These are phyloP conservation scores for Lentinula edodes DNA, from an alignment of 768 basidiomycete species.

Conservation along the genomic window DNA sequence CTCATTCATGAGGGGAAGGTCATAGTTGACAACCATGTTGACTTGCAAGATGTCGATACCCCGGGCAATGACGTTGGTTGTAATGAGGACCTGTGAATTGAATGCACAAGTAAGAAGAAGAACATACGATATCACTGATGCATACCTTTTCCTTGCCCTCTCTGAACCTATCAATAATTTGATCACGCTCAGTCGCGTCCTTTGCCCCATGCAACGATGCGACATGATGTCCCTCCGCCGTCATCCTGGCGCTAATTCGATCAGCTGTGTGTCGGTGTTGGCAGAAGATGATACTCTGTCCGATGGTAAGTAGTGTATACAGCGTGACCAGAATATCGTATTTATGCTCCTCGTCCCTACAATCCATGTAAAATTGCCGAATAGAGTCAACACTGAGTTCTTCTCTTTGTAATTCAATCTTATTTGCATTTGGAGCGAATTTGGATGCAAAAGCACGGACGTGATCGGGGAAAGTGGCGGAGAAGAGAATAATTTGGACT, in stretches of 20 bases:
- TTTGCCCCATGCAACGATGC: slow-evolving; percentile 95
- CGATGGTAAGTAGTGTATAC: slow-evolving; percentile 88
- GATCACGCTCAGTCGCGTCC: slow-evolving; percentile 83
- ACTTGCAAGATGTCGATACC: slow-evolving; percentile 99
- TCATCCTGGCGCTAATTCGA: slow-evolving; percentile 86
- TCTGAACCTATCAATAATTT: slow-evolving; percentile 91
- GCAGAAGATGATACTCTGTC: slow-evolving; percentile 98
- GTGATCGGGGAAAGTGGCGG: slow-evolving; percentile 94
- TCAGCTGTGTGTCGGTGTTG: slow-evolving; percentile 91
- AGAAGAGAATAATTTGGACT: slow-evolving; percentile 91
- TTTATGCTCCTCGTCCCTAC: slow-evolving; percentile 85
- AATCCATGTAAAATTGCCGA: slow-evolving; percentile 97
- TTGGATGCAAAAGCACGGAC: slow-evolving; percentile 89
- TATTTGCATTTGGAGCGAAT: slow-evolving; percentile 92
- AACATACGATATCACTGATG: background rate
- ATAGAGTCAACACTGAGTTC: slow-evolving; percentile 93
- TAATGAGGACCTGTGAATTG: slow-evolving; percentile 63
- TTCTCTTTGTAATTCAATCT: slow-evolving; percentile 91
- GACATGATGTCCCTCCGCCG: slow-evolving; percentile 90
- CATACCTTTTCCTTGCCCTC: slow-evolving; percentile 90
- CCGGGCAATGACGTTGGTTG: slow-evolving; percentile 96
- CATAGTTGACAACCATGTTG: slow-evolving; percentile 99
- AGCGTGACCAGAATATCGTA: slow-evolving; percentile 91
- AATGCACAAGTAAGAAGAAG: background rate
- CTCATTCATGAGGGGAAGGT: slow-evolving; percentile 83